These are phyloP conservation scores for Botryotinia convoluta DNA, from an alignment of 2,329 filamentous ascomycete species.

Conservation along the genomic window DNA sequence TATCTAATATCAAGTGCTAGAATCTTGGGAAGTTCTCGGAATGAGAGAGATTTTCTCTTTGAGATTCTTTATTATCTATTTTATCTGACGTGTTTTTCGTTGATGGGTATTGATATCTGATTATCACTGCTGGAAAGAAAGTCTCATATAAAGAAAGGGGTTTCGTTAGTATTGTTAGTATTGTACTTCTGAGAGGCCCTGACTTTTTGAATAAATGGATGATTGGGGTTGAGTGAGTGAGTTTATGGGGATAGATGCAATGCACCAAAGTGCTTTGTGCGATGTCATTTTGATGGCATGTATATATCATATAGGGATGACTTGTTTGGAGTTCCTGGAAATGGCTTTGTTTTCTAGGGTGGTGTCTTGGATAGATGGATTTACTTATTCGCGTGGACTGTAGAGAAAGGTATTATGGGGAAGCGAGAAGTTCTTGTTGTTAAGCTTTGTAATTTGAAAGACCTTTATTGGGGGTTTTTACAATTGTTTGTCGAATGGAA, in stretches of 20 bases:
- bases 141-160: neutral
- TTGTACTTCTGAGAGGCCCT: neutral
- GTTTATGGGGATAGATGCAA: too few species aligned
- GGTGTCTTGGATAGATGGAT: neutral
- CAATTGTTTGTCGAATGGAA: too few species aligned
- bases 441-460: too few species aligned
- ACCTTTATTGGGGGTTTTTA: too few species aligned
- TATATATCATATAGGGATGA: fast-evolving
- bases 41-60: neutral
- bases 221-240: neutral
- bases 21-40: neutral
- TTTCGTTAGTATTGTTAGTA: neutral
- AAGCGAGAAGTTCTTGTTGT: neutral
- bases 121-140: too few species aligned
- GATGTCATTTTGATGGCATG: too few species aligned
- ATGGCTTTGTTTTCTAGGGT: too few species aligned
- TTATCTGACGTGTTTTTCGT: too few species aligned
- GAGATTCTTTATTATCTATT: neutral
- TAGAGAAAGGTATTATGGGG: too few species aligned
- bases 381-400: neutral
- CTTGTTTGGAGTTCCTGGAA: too few species aligned
- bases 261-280: too few species aligned
- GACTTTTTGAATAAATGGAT: neutral
- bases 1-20: fast-evolving
- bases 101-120: neutral